Evolutionary conservation across 805 yeast genomes (phyloP), one percentile per base, ranked within the genome.

Genomic region (Candida saitoana): DNA sequence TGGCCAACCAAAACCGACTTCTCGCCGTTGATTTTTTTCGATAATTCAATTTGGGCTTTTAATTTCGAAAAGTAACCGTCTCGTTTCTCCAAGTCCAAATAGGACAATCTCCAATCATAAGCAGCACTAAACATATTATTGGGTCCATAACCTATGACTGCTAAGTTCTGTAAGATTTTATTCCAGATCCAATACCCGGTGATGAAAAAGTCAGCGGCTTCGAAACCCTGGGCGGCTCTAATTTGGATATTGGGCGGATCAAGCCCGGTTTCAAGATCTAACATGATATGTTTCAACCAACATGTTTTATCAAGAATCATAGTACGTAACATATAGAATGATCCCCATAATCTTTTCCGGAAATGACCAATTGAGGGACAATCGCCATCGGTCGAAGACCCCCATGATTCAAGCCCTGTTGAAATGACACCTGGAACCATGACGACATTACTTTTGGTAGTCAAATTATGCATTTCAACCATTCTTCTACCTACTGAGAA

Each of bases 121-220:
- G 96, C 76, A 1, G 98, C 99, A 41, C 90, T 82, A 22, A 75
- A 57, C 97, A 93, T 89, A 54, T 77, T 87, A 51, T 87, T 84
- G 2, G 96, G 91, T 37, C 87, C 96, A 63, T 93, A 93, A 0
- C 97, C 96, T 46, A 93, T 78, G 1, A 87, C 97, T 2, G 96
- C 95, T 49, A 93, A 68, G 55, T 93, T 93, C 62, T 91, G 96
- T n/a, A 93, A 71, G 40, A 93, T 79, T 59, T 93, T 93, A 59
- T 87, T 88, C 99, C 99, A 93, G 54, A 93, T 87, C 99, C 99
- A 93, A 62, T 93, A 93, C 0, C 99, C 99, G 3, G 97, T 87
- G 62, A 93, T 81, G 56, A 93, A 93, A 63, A 88, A 93, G 63
- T 93, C 99, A 0, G 96, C 93, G 1, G 96, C 93, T 54, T 90